These are phyloP conservation scores for Lecanicillium sp. DNA, from an alignment of 2,329 filamentous ascomycete species.

Conservation along the genomic window DNA sequence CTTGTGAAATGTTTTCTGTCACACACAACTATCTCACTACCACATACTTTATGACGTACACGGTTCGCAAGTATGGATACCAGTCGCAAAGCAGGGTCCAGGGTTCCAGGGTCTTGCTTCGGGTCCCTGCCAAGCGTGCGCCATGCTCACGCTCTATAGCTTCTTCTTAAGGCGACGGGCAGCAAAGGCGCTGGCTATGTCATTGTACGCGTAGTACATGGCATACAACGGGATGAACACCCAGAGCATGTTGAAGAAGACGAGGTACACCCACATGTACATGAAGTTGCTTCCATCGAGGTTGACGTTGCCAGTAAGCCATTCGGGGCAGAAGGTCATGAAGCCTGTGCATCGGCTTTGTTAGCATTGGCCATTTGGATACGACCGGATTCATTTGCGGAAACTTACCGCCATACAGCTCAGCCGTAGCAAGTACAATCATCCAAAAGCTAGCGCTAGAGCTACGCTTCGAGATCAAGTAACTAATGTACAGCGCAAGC, in stretches of 20 bases:
- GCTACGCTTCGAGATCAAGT: constrained; percentile 47
- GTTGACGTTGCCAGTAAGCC: constrained; percentile 53
- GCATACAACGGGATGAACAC: constrained; percentile 54
- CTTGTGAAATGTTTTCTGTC: too few species aligned
- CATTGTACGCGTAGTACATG: constrained; percentile 43
- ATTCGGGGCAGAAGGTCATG: constrained; percentile 65
- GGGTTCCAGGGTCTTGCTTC: too few species aligned
- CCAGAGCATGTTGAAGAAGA: constrained; percentile 64
- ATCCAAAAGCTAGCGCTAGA: constrained; percentile 52
- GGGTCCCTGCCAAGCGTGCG: too few species aligned
- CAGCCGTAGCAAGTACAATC: constrained; percentile 55
- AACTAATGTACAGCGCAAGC: constrained; percentile 51
- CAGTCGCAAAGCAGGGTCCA: too few species aligned
- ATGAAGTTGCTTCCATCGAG: constrained; percentile 60
- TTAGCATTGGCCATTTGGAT: too few species aligned
- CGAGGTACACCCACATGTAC: constrained; percentile 58
- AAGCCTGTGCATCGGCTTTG: too few species aligned
- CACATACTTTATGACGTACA: too few species aligned
- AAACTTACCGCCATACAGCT: constrained; percentile 54
- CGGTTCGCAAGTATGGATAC: too few species aligned
- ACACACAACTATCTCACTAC: too few species aligned
- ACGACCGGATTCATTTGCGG: too few species aligned
- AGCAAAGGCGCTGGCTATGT: constrained; percentile 47
- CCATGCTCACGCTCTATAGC: constrained; percentile 14
- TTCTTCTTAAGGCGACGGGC: constrained; percentile 22